These are phyloP conservation scores for Taphrina communis DNA, from an alignment of 1,139 yeast species.

Conservation along the genomic window DNA sequence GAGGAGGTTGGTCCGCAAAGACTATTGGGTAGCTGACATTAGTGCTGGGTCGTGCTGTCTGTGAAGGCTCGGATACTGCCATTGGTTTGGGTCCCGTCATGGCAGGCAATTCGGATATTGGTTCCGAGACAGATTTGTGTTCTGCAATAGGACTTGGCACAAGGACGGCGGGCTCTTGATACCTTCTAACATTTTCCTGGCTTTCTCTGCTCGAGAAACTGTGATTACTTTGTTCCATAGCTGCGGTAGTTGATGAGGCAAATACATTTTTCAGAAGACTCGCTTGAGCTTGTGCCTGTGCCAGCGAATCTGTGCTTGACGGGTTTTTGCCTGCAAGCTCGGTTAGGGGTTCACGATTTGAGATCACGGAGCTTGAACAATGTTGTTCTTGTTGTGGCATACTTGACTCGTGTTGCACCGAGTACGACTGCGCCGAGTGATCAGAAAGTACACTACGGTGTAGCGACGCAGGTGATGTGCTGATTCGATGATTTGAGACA, in stretches of 20 bases:
- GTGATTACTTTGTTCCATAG: neutral
- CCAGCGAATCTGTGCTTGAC: neutral
- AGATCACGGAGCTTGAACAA: neutral
- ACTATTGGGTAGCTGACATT: neutral
- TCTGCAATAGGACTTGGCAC: neutral
- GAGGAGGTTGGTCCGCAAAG: slow-evolving; percentile 22
- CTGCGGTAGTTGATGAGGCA: neutral
- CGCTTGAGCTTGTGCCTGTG: neutral
- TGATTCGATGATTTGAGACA: neutral
- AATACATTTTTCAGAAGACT: neutral
- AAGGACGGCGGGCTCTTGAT: neutral
- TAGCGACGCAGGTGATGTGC: slow-evolving; percentile 6
- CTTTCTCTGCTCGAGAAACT: neutral
- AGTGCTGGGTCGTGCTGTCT: neutral
- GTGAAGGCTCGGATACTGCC: neutral
- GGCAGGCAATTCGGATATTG: neutral
- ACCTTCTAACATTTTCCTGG: neutral
- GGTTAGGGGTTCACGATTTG: slow-evolving; percentile 1
- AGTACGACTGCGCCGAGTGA: neutral
- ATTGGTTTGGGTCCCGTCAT: neutral
- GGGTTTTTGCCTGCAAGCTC: neutral
- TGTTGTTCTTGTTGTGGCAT: neutral
- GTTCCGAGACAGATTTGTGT: neutral
- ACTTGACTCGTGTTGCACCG: neutral
- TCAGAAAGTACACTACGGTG: slow-evolving; percentile 2